phyloP scores from a whole-genome alignment of 2,329 filamentous ascomycete species.

The Blastomyces emzantsi region DNA sequence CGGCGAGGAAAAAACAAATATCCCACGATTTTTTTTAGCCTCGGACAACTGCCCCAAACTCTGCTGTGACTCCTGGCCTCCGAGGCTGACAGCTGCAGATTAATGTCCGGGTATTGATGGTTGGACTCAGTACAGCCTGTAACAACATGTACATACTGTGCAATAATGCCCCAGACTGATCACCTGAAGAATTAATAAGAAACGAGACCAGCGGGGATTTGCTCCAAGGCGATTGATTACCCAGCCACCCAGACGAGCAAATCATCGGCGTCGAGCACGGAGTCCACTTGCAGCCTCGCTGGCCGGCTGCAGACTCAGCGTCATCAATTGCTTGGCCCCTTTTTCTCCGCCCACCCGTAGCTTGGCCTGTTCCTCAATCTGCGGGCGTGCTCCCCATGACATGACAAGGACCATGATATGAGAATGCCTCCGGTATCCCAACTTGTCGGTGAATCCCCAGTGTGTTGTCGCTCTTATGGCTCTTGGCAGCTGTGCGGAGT shows the following conservation, averaged over 20 bases:
- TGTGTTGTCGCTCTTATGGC: not conserved
- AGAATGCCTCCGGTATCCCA: not conserved
- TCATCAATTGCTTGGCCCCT: not conserved
- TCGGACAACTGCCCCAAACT: not conserved
- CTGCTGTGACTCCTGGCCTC: not conserved
- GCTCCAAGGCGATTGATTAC: not conserved
- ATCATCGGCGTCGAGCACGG: not conserved
- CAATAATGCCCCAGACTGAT: not conserved
- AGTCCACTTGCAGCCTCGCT: not conserved
- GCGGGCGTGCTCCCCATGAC: not conserved
- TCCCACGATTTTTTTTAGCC: not conserved
- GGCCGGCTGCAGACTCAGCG: not conserved
- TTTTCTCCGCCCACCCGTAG: slow-evolving; percentile 2
- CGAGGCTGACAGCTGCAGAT: not conserved
- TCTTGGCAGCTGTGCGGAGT: not conserved
- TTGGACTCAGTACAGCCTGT: too few relatives aligned
- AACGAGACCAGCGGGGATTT: not conserved
- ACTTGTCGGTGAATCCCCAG: not conserved
- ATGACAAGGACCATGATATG: not conserved
- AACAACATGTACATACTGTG: not conserved
- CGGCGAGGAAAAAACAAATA: not conserved
- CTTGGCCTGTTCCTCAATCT: not conserved
- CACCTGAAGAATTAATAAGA: not conserved
- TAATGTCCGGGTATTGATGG: not conserved
- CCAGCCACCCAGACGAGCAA: not conserved